Evolutionary conservation across 2,329 filamentous ascomycete genomes (phyloP), one percentile per base, ranked within the genome.

Genomic region (Xylariaceae sp.): DNA sequence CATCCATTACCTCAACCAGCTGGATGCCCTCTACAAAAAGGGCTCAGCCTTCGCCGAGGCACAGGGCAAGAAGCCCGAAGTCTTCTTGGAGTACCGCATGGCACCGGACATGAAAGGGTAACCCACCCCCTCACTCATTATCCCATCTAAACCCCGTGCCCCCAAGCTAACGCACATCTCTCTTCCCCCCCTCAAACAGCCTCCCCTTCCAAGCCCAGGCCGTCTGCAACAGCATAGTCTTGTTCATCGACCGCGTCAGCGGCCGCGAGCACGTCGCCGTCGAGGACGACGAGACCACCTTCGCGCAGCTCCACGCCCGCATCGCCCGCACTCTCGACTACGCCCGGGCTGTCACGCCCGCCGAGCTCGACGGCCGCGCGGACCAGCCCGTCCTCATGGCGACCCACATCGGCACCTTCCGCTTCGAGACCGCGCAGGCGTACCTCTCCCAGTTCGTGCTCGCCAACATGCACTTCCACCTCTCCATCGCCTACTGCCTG

Each of bases 381-480:
- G 56, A 61, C 0, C 47, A 51, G 3, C 62, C 70, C 45, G 53
- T 75, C 7, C 45, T 60, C 4, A 44, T 75, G 28, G 55, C 57
- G 1, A 51, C 55, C 7, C 41, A 4, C 13, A 2, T 41, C 9
- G 47, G 53, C 22, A 45, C 38, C 30, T 50, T 47, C 32, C 7
- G 38, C 30, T 52, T 49, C 11, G 35, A 41, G 19, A 42, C 37
- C 17, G 44, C 38, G 17, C 41, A 48, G 38, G 16, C 24, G 13
- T 78, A 75, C 51, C 47, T 74, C 17, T 49, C 57, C 22, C 52
- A 56, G 2, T 72, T 64, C 55, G 67, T 61, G 4, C 50, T 78
- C 33, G 72, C 76, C 2, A 78, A 79, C 49, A 70, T 79, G 52
- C 78, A 67, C 59, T 81, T 80, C 53, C 77, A 80, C 49, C 49